Evolutionary conservation across 805 yeast genomes (phyloP).

Genomic region (Barnettozyma sp.): DNA sequence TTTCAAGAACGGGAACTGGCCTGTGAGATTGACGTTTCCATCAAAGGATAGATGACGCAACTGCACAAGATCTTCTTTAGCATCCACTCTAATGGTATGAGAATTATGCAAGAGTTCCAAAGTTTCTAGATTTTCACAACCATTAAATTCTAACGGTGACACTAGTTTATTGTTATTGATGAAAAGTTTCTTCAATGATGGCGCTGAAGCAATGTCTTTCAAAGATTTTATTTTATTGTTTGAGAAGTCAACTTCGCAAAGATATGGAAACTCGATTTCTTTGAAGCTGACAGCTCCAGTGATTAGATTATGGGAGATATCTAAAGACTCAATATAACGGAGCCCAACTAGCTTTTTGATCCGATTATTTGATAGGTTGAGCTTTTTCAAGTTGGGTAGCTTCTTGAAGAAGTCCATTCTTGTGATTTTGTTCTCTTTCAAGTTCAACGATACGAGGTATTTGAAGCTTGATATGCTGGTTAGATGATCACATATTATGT

Average conservation of each 20-base stretch:
- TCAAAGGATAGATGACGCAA: conserved; percentile 7
- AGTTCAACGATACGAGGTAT: conserved; percentile 27
- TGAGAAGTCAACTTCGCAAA: conserved; percentile 13
- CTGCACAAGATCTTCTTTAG: neutral
- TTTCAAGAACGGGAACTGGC: conserved; percentile 5
- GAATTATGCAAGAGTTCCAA: conserved; percentile 6
- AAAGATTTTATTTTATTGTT: conserved; percentile 12
- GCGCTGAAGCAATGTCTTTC: neutral
- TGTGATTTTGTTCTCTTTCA: conserved; percentile 35
- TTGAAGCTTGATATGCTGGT: conserved; percentile 13
- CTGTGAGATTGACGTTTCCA: conserved; percentile 4
- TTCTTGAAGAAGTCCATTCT: conserved; percentile 25
- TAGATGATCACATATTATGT: conserved; percentile 19
- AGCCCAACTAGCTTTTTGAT: conserved; percentile 23
- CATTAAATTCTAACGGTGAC: neutral
- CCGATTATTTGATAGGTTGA: conserved; percentile 29
- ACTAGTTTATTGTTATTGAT: conserved; percentile 4
- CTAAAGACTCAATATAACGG: conserved; percentile 27
- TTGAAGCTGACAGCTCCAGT: conserved; percentile 9
- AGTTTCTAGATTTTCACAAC: neutral
- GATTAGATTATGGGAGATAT: conserved; percentile 32
- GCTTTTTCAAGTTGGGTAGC: conserved; percentile 21
- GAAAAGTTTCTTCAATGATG: neutral
- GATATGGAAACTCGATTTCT: conserved; percentile 11
- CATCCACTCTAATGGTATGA: neutral